Percentiles rank a stretch among this genome's conserved stretches.
Conservation (phyloP, 176 grass and related monocot species). For the Tuctoria greenei region DNA sequence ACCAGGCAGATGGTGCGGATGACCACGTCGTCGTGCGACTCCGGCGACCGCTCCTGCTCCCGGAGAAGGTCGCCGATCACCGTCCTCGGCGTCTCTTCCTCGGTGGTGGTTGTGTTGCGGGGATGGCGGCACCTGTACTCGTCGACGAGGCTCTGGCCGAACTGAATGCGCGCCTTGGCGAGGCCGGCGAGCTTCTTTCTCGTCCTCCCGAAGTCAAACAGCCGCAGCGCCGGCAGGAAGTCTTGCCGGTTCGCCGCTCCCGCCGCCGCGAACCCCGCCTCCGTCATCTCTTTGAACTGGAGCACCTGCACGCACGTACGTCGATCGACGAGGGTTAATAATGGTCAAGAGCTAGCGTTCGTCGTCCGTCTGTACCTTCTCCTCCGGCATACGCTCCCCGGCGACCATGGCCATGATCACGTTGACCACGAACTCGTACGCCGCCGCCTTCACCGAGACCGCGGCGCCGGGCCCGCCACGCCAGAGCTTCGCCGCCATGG, state of each 20-base stretch:
- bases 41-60: constrained; percentile 43
- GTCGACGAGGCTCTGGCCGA: constrained; percentile 56
- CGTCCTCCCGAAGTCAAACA: constrained; percentile 44
- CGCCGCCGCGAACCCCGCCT: constrained; percentile 28
- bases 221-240: constrained; percentile 48
- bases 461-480: neutral
- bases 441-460: constrained; percentile 41
- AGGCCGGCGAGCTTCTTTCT: constrained; percentile 37
- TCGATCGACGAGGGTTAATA: neutral
- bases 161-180: constrained; percentile 22
- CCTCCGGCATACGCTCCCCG: constrained; percentile 37
- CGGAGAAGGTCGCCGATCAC: constrained; percentile 55
- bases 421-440: constrained; percentile 46
- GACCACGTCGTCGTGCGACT: constrained; percentile 53
- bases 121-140: constrained; percentile 30
- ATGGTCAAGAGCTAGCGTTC: too few relatives aligned
- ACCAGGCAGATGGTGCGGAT: constrained; percentile 62
- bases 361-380: neutral
- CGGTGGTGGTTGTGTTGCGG: too few relatives aligned
- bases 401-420: constrained; percentile 62
- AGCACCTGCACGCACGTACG: constrained; percentile 21
- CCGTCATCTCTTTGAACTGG: constrained; percentile 45
- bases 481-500: constrained; percentile 37
- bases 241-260: constrained; percentile 52
- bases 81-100: constrained; percentile 23